Conservation (phyloP, 306 rosid species). For the Amphicarpaea edgeworthii region DNA sequence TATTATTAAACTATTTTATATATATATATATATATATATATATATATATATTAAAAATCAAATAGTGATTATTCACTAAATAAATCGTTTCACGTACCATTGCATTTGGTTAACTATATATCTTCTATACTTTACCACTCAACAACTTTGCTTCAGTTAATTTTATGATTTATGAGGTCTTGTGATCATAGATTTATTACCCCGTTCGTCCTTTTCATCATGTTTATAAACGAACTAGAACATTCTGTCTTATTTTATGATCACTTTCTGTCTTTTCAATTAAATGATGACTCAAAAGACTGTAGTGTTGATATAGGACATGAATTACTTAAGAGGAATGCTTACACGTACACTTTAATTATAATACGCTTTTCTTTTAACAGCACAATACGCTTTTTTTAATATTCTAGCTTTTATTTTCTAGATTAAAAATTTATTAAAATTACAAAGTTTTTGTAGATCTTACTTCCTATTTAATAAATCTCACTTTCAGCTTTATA, state of each 20-base stretch:
- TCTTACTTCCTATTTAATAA: not conserved
- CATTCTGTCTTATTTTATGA: conserved; percentile 24
- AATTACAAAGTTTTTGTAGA: not conserved
- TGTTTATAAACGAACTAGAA: conserved; percentile 14
- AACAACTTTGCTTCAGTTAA: conserved; percentile 13
- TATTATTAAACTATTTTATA: too few relatives aligned
- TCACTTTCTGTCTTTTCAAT: conserved; percentile 11
- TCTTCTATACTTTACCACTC: not conserved
- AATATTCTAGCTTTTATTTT: too few relatives aligned
- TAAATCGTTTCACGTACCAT: too few relatives aligned
- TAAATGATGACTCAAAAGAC: conserved; percentile 2
- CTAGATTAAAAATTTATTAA: not conserved
- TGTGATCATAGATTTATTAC: not conserved
- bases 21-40: too few relatives aligned
- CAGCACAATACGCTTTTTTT: too few relatives aligned
- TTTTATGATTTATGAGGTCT: not conserved
- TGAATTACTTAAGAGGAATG: not conserved
- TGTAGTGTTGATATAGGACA: not conserved
- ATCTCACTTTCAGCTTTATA: not conserved
- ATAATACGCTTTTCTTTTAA: too few relatives aligned
- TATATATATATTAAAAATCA: too few relatives aligned
- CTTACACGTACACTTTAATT: too few relatives aligned
- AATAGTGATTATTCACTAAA: too few relatives aligned
- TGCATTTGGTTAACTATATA: too few relatives aligned
- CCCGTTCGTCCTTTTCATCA: conserved; percentile 16